These are phyloP conservation scores for Nakazawaea molendinolei DNA, from an alignment of 805 yeast species.

Conservation along the genomic window DNA sequence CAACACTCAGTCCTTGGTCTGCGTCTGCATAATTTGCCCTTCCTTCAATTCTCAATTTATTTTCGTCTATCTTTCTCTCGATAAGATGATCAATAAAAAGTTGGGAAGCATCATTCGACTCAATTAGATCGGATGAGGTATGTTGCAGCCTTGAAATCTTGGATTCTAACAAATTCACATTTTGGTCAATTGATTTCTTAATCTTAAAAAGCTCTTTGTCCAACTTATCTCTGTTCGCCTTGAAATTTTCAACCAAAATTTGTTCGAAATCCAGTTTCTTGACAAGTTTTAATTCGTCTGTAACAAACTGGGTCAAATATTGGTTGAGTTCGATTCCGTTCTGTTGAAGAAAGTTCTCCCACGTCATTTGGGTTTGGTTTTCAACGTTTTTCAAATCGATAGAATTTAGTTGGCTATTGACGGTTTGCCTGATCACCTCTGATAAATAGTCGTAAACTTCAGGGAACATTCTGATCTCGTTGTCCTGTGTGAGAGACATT, in stretches of 20 bases:
- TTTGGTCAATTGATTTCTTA: slow-evolving; percentile 2
- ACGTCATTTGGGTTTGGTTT: slow-evolving; percentile 3
- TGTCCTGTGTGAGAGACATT: background rate
- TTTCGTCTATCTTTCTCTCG: slow-evolving; percentile 6
- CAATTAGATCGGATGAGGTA: background rate
- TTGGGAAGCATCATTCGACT: background rate
- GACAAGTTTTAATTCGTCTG: slow-evolving; percentile 9
- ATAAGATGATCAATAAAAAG: slow-evolving; percentile 5
- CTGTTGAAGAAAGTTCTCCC: slow-evolving; percentile 8
- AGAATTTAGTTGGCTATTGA: slow-evolving; percentile 2
- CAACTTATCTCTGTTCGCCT: slow-evolving; percentile 7
- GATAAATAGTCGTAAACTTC: slow-evolving; percentile 10
- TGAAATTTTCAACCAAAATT: slow-evolving; percentile 7
- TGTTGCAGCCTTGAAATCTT: slow-evolving; percentile 2
- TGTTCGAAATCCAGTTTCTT: slow-evolving; percentile 9
- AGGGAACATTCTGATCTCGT: slow-evolving; percentile 8
- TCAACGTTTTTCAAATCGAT: slow-evolving; percentile 3
- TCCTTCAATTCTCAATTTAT: slow-evolving; percentile 1
- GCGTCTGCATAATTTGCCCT: slow-evolving; percentile 9
- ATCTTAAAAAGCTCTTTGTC: slow-evolving; percentile 7
- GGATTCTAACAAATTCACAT: background rate
- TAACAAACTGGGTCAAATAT: slow-evolving; percentile 5
- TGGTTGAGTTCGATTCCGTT: slow-evolving; percentile 8
- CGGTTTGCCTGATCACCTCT: slow-evolving; percentile 7
- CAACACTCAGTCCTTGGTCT: slow-evolving; percentile 7